Conservation (phyloP, 345 rosid genomes). For the Camelina neglecta region DNA sequence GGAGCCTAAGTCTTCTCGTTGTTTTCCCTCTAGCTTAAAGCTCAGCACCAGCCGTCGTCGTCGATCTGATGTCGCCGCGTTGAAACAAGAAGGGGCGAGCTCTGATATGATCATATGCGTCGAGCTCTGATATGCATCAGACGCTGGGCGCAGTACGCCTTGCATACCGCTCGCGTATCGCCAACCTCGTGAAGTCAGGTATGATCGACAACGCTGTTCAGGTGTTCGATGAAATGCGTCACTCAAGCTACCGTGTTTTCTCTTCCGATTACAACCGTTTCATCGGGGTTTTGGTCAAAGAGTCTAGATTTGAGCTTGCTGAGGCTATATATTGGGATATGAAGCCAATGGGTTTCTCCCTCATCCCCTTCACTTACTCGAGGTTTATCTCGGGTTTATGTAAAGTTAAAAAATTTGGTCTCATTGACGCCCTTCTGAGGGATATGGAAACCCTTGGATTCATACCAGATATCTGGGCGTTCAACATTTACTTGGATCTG, state of each 20-base stretch:
- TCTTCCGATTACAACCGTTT: slow-evolving; percentile 84
- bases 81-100: slow-evolving; percentile 25
- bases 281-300: slow-evolving; percentile 72
- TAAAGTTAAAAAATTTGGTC: slow-evolving; percentile 56
- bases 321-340: slow-evolving; percentile 62
- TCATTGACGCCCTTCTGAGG: slow-evolving; percentile 58
- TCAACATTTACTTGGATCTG: slow-evolving; percentile 73
- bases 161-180: slow-evolving; percentile 73
- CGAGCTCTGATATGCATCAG: slow-evolving; percentile 72
- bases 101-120: slow-evolving; percentile 51
- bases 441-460: slow-evolving; percentile 75
- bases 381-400: slow-evolving; percentile 92
- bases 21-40: slow-evolving; percentile 32
- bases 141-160: slow-evolving; percentile 89
- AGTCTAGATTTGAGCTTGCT: slow-evolving; percentile 74
- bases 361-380: slow-evolving; percentile 83
- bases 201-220: slow-evolving; percentile 74
- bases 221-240: slow-evolving; percentile 93
- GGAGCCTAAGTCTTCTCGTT: slow-evolving; percentile 24
- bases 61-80: slow-evolving; percentile 44
- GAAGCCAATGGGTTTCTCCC: slow-evolving; percentile 75
- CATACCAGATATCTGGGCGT: slow-evolving; percentile 84
- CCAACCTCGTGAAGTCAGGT: slow-evolving; percentile 67
- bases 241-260: slow-evolving; percentile 73
- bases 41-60: slow-evolving; percentile 41